A percentile compares a stretch with the other conserved stretches of the same genome.
Evolutionary conservation across 208 protist genomes (phyloP).

Genomic region (Tritrichomonas musculus): DNA sequence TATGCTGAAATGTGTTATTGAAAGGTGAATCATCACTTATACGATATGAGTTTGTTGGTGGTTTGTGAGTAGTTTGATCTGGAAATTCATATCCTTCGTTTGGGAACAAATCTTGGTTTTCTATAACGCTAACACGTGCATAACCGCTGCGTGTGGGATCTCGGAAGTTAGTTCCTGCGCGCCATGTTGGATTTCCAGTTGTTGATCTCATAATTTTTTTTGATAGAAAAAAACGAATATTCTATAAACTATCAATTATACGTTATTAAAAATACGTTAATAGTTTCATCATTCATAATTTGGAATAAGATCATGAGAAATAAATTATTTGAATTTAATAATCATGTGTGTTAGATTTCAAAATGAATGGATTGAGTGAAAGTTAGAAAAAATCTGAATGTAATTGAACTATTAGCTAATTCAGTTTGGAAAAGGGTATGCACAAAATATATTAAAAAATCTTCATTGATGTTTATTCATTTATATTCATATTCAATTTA

Average conservation of each 20-base stretch:
- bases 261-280: too few relatives aligned
- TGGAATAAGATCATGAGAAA: too few relatives aligned
- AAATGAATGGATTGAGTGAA: neutral
- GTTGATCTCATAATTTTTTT: too few relatives aligned
- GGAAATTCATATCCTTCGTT: slow-evolving; percentile 13
- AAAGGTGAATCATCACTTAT: slow-evolving; percentile 22
- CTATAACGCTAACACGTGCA: neutral
- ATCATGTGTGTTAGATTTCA: neutral
- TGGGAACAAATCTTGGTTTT: slow-evolving; percentile 17
- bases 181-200: too few relatives aligned
- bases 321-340: too few relatives aligned
- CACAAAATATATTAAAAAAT: neutral
- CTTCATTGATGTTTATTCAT: neutral
- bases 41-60: neutral
- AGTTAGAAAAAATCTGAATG: neutral
- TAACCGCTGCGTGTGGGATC: neutral
- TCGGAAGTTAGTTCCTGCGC: too few relatives aligned
- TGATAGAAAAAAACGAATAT: too few relatives aligned
- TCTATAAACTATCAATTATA: too few relatives aligned
- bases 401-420: neutral
- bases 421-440: neutral
- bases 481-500: neutral
- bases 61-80: neutral
- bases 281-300: too few relatives aligned
- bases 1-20: neutral